phyloP scores from a whole-genome alignment of 2,329 filamentous ascomycete genomes.

The Metarhizium album region DNA sequence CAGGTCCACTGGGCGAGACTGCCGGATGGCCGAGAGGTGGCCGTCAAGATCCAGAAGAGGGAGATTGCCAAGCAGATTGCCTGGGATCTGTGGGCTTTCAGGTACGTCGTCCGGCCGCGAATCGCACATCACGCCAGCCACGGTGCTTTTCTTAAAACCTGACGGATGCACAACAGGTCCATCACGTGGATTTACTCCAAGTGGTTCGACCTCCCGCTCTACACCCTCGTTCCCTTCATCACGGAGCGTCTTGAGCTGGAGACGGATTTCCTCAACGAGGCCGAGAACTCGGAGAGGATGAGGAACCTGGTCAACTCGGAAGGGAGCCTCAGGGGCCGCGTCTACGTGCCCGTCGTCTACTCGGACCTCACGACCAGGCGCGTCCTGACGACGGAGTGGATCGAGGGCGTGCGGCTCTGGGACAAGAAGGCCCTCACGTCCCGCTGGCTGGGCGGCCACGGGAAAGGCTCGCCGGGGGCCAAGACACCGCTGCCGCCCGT shows the following conservation, averaged over 20 bases:
- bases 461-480: conserved; percentile 67
- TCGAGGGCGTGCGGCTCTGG: conserved; percentile 88
- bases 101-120: conserved; percentile 37
- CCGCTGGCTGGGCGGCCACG: conserved; percentile 68
- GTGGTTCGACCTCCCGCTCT: conserved; percentile 89
- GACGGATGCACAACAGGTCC: conserved; percentile 38
- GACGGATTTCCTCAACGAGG: conserved; percentile 90
- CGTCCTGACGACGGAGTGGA: conserved; percentile 94
- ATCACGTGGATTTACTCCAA: conserved; percentile 73
- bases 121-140: not conserved
- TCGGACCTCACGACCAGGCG: conserved; percentile 70
- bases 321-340: conserved; percentile 62
- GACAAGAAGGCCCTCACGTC: conserved; percentile 73
- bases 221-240: conserved; percentile 84
- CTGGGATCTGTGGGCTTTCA: conserved; percentile 95
- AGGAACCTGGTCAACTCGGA: conserved; percentile 64
- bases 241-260: conserved; percentile 85
- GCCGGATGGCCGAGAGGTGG: conserved; percentile 79
- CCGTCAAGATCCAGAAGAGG: conserved; percentile 91
- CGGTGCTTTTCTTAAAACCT: not conserved
- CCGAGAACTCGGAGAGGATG: conserved; percentile 80
- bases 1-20: conserved; percentile 93
- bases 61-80: conserved; percentile 86
- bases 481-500: conserved; percentile 49
- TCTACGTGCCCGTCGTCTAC: conserved; percentile 83